Evolutionary conservation across 192 early-diverging fungal genomes (phyloP).

Genomic region (Coemansia sp.): DNA sequence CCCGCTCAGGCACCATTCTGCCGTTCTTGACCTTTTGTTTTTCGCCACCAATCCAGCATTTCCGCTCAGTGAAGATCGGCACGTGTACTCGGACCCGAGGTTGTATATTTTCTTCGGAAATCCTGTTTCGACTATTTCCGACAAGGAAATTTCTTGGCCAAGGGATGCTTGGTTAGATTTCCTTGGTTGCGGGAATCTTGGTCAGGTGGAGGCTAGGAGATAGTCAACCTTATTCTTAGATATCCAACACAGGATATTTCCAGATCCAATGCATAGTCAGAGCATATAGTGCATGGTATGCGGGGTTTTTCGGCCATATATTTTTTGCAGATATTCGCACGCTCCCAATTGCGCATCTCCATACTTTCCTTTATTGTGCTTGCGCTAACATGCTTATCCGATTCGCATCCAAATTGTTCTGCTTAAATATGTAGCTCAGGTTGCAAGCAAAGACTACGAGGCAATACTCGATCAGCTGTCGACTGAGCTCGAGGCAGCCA

Average conservation of each 20-base stretch:
- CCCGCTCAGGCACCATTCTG: not conserved
- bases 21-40: not conserved
- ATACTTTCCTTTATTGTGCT: not conserved
- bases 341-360: not conserved
- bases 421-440: conserved; percentile 15
- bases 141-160: not conserved
- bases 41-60: not conserved
- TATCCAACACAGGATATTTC: not conserved
- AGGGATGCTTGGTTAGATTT: not conserved
- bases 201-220: not conserved
- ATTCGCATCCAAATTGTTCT: not conserved
- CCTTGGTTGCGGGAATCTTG: not conserved
- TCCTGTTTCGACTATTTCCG: not conserved
- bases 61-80: not conserved
- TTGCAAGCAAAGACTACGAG: conserved; percentile 24
- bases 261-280: not conserved
- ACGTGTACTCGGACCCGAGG: not conserved
- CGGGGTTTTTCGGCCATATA: not conserved
- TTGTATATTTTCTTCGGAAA: not conserved
- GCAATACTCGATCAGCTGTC: conserved; percentile 32
- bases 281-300: not conserved
- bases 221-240: conserved; percentile 1
- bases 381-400: not conserved
- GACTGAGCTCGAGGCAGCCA: conserved; percentile 38
- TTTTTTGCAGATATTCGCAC: not conserved